A percentile compares a stretch with the other conserved stretches of the same genome.
These are phyloP conservation scores for Scheffersomyces quercinus DNA, from an alignment of 1,139 yeast species.

Conservation along the genomic window DNA sequence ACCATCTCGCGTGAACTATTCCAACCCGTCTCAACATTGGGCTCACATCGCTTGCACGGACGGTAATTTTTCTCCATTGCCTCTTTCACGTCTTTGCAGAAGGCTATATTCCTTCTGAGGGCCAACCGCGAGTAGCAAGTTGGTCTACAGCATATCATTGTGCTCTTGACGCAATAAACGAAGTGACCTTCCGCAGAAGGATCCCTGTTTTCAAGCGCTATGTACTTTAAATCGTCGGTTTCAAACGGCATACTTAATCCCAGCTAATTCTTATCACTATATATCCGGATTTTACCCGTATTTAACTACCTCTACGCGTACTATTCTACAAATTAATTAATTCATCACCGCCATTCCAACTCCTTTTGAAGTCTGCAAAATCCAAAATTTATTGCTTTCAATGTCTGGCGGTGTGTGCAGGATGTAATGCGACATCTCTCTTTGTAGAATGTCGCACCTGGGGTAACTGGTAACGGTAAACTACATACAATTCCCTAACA, in stretches of 20 bases:
- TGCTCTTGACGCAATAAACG: constrained; percentile 8
- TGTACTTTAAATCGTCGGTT: constrained; percentile 5
- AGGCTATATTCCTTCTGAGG: constrained; percentile 4
- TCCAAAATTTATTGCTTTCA: too few species aligned
- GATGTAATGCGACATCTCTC: too few species aligned
- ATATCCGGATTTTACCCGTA: too few species aligned
- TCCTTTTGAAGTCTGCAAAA: too few species aligned
- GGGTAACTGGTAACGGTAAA: too few species aligned
- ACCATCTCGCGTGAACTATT: constrained; percentile 1
- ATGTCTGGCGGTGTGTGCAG: too few species aligned
- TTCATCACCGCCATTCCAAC: too few species aligned
- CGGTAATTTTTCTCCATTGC: constrained; percentile 4
- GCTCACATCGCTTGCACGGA: constrained; percentile 12
- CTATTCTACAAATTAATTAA: too few species aligned
- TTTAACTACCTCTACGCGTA: too few species aligned
- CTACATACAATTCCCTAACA: too few species aligned
- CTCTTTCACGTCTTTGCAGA: constrained; percentile 3
- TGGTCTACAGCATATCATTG: constrained; percentile 10
- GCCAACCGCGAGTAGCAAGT: constrained; percentile 11
- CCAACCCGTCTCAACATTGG: constrained; percentile 1
- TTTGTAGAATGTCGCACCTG: too few species aligned
- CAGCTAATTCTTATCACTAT: too few species aligned
- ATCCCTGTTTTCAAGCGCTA: constrained; percentile 5
- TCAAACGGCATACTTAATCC: background rate
- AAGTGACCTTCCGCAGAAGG: constrained; percentile 8